These are phyloP conservation scores for Saccharomycopsis microspora DNA, from an alignment of 805 yeast species.

Conservation along the genomic window DNA sequence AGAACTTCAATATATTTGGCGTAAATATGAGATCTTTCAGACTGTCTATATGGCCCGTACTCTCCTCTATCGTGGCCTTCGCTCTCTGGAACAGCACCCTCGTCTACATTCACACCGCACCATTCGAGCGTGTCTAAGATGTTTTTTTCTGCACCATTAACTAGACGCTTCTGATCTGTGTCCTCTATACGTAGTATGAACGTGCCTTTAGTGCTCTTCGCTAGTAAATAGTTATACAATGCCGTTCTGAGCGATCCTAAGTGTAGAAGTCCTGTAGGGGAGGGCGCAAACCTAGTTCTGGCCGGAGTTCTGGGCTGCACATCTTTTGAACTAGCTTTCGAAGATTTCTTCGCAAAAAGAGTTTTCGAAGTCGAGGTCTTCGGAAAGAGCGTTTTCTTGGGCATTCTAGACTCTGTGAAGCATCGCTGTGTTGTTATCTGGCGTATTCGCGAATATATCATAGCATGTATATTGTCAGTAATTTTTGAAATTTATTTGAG, in stretches of 20 bases:
- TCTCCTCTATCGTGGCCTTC: constrained; percentile 28
- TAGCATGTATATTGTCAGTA: too few species aligned
- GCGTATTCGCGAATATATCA: too few species aligned
- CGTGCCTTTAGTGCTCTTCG: constrained; percentile 67
- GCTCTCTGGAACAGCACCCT: constrained; percentile 46
- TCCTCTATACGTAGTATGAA: constrained; percentile 83
- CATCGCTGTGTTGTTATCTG: too few species aligned
- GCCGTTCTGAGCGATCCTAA: constrained; percentile 92
- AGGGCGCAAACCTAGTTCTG: constrained; percentile 91
- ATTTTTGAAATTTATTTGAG: too few species aligned
- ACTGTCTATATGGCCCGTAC: constrained; percentile 74
- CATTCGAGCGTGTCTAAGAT: constrained; percentile 66
- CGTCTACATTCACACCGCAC: constrained; percentile 72
- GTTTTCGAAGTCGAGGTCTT: too few species aligned
- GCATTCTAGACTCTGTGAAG: too few species aligned
- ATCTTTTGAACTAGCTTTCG: too few species aligned
- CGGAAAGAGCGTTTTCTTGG: too few species aligned
- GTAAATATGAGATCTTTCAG: constrained; percentile 65
- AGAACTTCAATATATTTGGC: constrained; percentile 43
- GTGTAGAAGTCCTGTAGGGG: constrained; percentile 95
- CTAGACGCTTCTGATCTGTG: constrained; percentile 76
- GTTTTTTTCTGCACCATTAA: constrained; percentile 72
- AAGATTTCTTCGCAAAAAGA: too few species aligned
- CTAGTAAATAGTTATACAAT: constrained; percentile 74
- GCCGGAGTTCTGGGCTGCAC: constrained; percentile 28